These are phyloP conservation scores for Irpex sp. DNA, from an alignment of 1,284 basidiomycete genomes.

Conservation along the genomic window DNA sequence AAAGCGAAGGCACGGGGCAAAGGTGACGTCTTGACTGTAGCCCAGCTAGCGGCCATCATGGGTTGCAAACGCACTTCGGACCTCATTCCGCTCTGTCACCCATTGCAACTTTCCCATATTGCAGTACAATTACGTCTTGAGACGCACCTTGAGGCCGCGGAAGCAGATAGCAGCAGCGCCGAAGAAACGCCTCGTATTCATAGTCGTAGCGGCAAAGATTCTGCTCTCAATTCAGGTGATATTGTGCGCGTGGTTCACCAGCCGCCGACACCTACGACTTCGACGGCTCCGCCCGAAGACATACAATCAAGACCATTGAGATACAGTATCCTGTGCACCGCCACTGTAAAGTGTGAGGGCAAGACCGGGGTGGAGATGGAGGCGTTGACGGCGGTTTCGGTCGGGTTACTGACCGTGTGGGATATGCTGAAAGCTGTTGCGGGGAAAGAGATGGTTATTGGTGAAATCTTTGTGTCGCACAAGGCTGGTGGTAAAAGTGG, in stretches of 20 bases:
- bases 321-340: slow-evolving; percentile 60
- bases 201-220: background rate
- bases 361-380: slow-evolving; percentile 94
- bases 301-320: background rate
- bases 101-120: slow-evolving; percentile 68
- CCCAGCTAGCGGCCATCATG: slow-evolving; percentile 86
- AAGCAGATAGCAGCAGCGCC: slow-evolving; percentile 6
- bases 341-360: slow-evolving; percentile 71
- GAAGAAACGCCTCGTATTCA: slow-evolving; percentile 2
- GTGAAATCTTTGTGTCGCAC: slow-evolving; percentile 58
- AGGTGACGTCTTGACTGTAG: slow-evolving; percentile 75
- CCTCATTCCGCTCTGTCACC: slow-evolving; percentile 85
- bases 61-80: slow-evolving; percentile 79
- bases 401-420: slow-evolving; percentile 84
- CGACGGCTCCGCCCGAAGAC: no score
- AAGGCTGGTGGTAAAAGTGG: slow-evolving; percentile 79
- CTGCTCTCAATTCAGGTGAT: background rate
- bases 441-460: slow-evolving; percentile 79
- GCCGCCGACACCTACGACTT: no score
- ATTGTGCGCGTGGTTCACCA: background rate
- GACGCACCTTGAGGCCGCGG: slow-evolving; percentile 6
- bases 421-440: slow-evolving; percentile 91
- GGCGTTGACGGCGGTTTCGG: slow-evolving; percentile 79
- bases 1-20: slow-evolving; percentile 56
- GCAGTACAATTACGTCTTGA: slow-evolving; percentile 57